Evolutionary conservation across 768 basidiomycete species (phyloP).

Genomic region (Xanthoconium stramineum): DNA sequence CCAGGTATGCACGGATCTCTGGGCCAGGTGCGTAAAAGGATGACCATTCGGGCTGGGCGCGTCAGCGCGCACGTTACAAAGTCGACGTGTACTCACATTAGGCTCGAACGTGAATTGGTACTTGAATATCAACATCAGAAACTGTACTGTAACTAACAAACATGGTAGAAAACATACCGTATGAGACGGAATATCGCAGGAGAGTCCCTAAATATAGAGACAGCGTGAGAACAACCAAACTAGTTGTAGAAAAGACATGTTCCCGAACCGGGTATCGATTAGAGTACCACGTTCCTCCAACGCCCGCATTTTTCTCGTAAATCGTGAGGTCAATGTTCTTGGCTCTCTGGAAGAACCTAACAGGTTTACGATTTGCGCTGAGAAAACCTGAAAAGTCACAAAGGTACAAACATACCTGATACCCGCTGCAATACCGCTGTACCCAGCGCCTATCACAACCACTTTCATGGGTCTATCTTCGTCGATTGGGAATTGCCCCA

Average conservation of each 20-base stretch:
- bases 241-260: neutral
- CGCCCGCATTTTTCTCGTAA: slow-evolving; percentile 56
- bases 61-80: neutral
- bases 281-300: slow-evolving; percentile 62
- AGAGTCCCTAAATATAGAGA: slow-evolving; percentile 38
- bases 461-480: slow-evolving; percentile 53
- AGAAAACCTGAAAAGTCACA: neutral
- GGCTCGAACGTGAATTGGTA: slow-evolving; percentile 58
- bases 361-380: neutral
- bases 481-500: slow-evolving; percentile 50
- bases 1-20: slow-evolving; percentile 56
- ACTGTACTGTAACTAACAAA: neutral
- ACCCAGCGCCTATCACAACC: slow-evolving; percentile 56
- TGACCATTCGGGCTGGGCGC: slow-evolving; percentile 54
- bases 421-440: slow-evolving; percentile 56
- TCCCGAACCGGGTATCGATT: slow-evolving; percentile 50
- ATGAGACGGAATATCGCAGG: slow-evolving; percentile 63
- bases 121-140: slow-evolving; percentile 26
- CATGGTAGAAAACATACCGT: slow-evolving; percentile 34
- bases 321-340: slow-evolving; percentile 53
- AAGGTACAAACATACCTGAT: slow-evolving; percentile 39
- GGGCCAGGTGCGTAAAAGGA: slow-evolving; percentile 56
- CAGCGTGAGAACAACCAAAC: neutral
- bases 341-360: slow-evolving; percentile 50
- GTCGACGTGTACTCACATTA: slow-evolving; percentile 34